Base-by-base conservation (phyloP, 2,329 filamentous ascomycete species). In the Hymenoscyphus albidus region DNA sequence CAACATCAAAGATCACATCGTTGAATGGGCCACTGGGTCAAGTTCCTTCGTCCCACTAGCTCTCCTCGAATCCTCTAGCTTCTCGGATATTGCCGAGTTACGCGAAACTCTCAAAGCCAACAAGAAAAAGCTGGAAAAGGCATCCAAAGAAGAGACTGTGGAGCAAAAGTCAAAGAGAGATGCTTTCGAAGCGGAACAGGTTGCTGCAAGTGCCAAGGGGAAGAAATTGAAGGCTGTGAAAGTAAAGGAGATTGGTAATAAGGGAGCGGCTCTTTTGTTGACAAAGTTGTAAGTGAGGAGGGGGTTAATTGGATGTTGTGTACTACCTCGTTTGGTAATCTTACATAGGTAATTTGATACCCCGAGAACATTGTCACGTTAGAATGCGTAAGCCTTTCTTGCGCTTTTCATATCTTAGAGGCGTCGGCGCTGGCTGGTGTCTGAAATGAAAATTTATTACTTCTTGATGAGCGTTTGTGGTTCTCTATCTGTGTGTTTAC, bases 21-120 rank as follows among this genome's bases (percentile, higher is more conserved):
- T 95, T 64, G 81, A 86, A 22, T 99, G 95, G 95, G 93, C 94
- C 0, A 93, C 88, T 0, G 91, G 93, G 0, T 85, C 89, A 1
- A 93, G 92, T 70, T 91, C 91, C 1, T 98, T 97, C 71, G 91
- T 96, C 12, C 83, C 97, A 3, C 84, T 98, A 32, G 90, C 88
- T 16, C 79, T 98, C 69, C 78, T 93, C 5, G 94, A 98, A 78
- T 85, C 89, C 0, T 81, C 85, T 27, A 86, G 87, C 64, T 95
- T 95, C 72, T 81, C 81, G 32, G 82, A 87, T 71, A 86, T 83
- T 71, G 82, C 83, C 16, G 88, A 90, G 71, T 80, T 96, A 61
- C 80, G 88, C 74, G 86, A 88, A 76, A 84, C 81, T 14, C 78
- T 97, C 70, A 89, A 87, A 79, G 89, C 90, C 79, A 86, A 88